Evolutionary conservation across 2,329 filamentous ascomycete species (phyloP), one percentile per base, ranked within the genome.

Genomic region (Paracoccidioides brasiliensis): DNA sequence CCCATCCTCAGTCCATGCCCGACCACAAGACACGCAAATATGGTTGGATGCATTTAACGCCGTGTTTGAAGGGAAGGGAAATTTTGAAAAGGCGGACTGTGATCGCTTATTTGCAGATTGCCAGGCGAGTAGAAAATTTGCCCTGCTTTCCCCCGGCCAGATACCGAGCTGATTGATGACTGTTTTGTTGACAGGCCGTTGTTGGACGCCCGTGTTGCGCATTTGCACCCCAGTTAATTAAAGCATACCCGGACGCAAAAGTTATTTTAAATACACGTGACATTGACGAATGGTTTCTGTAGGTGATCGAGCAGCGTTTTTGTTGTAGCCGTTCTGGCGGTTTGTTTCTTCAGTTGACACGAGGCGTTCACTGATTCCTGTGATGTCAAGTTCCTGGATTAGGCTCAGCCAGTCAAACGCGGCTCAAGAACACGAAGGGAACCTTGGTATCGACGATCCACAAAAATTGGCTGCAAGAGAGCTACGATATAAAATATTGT

Each of bases 241-340:
- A 83, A 64, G 81, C 83, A n/a, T 88, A 87, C 65, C 84, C 84
- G 1, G 81, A 86, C 55, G 84, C 84, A 56, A 87, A 87, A 69
- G 80, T 87, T 53, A 77, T 88, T 49, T 72, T 88, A 59, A 84
- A 82, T 14, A 83, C 78, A 55, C 78, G 83, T 49, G 81, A 85
- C 56, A 79, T 85, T 41, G 76, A 86, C 66, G 79, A 80, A 44
- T 86, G 83, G 81, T 74, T 78, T 63, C 72, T 73, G 58, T 78
- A 68, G 35, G 65, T 65, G 53, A 41, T 40, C 22, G 5, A 3
- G 8, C 2, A 0, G 38, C 6, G 22, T 28, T 7, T 22, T n/a
- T 6, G n/a, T 15, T 22, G 35, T 9, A 40, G n/a, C 10, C 14
- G 7, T n/a, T 40, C 15, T 8, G n/a, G 5, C 5, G 22, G 9